These are phyloP conservation scores for Colletotrichum theobromicola DNA, from an alignment of 2,329 filamentous ascomycete species.

Conservation along the genomic window DNA sequence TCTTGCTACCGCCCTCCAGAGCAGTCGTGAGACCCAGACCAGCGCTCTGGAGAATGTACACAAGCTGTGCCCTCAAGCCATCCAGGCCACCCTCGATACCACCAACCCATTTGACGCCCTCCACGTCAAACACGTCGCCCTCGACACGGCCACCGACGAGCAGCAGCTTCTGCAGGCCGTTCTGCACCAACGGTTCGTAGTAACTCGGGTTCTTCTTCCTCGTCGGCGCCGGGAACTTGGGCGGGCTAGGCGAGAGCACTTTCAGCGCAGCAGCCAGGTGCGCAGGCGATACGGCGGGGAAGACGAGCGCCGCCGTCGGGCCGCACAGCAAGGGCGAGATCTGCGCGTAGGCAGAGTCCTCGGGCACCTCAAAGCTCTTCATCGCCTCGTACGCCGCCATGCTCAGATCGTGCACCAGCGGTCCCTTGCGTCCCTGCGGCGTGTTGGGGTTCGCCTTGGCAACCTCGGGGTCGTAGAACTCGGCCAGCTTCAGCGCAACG, in stretches of 20 bases:
- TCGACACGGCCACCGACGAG: constrained; percentile 88
- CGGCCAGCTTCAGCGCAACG: constrained; percentile 82
- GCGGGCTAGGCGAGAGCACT: constrained; percentile 74
- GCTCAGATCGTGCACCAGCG: constrained; percentile 58
- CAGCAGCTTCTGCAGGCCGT: constrained; percentile 84
- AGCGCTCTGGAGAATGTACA: constrained; percentile 79
- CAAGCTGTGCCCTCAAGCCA: constrained; percentile 80
- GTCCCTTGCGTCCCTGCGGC: constrained; percentile 32
- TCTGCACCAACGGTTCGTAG: constrained; percentile 80
- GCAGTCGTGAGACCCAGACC: constrained; percentile 78
- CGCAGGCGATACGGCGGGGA: constrained; percentile 82
- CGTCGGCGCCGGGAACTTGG: constrained; percentile 78
- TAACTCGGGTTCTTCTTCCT: constrained; percentile 80
- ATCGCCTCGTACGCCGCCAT: constrained; percentile 55
- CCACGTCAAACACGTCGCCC: constrained; percentile 80
- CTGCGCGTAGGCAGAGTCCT: constrained; percentile 53
- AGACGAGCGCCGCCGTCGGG: constrained; percentile 78
- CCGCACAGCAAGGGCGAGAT: constrained; percentile 82
- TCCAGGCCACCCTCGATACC: constrained; percentile 83
- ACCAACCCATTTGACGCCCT: constrained; percentile 69
- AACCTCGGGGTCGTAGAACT: constrained; percentile 71
- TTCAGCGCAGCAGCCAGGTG: constrained; percentile 83
- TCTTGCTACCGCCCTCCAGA: constrained; percentile 82
- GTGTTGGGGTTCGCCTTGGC: constrained; percentile 31
- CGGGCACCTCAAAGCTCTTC: constrained; percentile 38